Percentiles rank a stretch among this genome's conserved stretches.
These are phyloP conservation scores for Boletus insuetus DNA, from an alignment of 768 basidiomycete species.

Conservation along the genomic window DNA sequence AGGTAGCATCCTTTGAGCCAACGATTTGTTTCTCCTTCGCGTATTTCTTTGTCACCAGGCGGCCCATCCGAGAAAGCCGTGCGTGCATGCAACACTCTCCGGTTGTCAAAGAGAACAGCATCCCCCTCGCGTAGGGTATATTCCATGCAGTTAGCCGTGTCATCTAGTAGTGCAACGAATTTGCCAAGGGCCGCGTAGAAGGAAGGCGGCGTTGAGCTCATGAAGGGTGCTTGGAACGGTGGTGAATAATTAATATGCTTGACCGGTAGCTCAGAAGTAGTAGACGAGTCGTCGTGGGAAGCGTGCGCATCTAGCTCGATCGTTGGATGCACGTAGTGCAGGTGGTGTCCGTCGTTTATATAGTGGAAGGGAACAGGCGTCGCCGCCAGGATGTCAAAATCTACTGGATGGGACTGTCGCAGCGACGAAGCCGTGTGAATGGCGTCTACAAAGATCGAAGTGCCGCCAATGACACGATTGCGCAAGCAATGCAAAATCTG, in stretches of 20 bases:
- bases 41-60: constrained; percentile 29
- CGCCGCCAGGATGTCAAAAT: constrained; percentile 56
- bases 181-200: constrained; percentile 62
- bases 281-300: constrained; percentile 4
- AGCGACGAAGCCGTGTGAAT: constrained; percentile 60
- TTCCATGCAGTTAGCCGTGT: constrained; percentile 47
- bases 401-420: constrained; percentile 40
- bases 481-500: constrained; percentile 91
- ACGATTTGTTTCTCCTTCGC: constrained; percentile 54
- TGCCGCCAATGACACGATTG: constrained; percentile 80
- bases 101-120: constrained; percentile 88
- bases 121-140: constrained; percentile 81
- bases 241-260: constrained; percentile 87
- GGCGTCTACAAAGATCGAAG: constrained; percentile 85
- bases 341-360: constrained; percentile 84
- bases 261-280: constrained; percentile 34
- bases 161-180: constrained; percentile 61
- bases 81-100: constrained; percentile 84
- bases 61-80: constrained; percentile 59
- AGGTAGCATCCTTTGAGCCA: constrained; percentile 92
- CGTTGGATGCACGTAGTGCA: constrained; percentile 69
- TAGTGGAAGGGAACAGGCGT: constrained; percentile 87
- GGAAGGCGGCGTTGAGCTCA: constrained; percentile 41
- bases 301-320: constrained; percentile 53
- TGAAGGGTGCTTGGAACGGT: constrained; percentile 88